Evolutionary conservation across 1,284 basidiomycete genomes (phyloP), one percentile per base, ranked within the genome.

Genomic region (Ganoderma sp.): DNA sequence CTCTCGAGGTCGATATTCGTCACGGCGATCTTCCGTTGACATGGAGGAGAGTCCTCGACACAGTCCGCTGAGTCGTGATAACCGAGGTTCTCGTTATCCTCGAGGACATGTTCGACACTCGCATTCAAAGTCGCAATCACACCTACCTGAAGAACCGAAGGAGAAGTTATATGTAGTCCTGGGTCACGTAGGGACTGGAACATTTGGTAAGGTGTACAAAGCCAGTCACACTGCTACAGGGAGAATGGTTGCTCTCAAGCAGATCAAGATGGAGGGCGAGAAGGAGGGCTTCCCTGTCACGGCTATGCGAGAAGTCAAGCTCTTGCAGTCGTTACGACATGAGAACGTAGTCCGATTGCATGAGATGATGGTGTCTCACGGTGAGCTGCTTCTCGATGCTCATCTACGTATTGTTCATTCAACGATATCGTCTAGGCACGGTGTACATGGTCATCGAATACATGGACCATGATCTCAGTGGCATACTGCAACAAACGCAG

Each of bases 381-480:
- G 97, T 96, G 75, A 74, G 87, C 3, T 42, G 48, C 50, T 64
- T 39, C 25, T 17, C n/a, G 12, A 12, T 52, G n/a, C 8, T 32
- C 9, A 14, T 17, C 19, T 56, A 34, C 48, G 28, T 70, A 3
- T n/a, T 37, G 32, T 15, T 19, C 22, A 32, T 28, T 67, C 64
- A 64, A 63, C 39, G 9, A 65, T 22, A 25, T 63, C 22, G 61
- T 64, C 17, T 73, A 97, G 97, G 95, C 66, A 93, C 94, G 54
- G 95, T 98, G 25, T 98, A 97, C 81, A 99, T 99, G 97, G 97
- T 99, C 37, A 96, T 99, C 77, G 97, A 99, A 80, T 99, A 99
- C 80, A 96, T 99, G 94, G 96, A 99, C 77, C 97, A 99, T 79
- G 98, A 99, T 78, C 85, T 99, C 63, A 98, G 96, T 3, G 98